Evolutionary conservation across 352 stramenopile species (phyloP).

Genomic region (Lagenidium giganteum): DNA sequence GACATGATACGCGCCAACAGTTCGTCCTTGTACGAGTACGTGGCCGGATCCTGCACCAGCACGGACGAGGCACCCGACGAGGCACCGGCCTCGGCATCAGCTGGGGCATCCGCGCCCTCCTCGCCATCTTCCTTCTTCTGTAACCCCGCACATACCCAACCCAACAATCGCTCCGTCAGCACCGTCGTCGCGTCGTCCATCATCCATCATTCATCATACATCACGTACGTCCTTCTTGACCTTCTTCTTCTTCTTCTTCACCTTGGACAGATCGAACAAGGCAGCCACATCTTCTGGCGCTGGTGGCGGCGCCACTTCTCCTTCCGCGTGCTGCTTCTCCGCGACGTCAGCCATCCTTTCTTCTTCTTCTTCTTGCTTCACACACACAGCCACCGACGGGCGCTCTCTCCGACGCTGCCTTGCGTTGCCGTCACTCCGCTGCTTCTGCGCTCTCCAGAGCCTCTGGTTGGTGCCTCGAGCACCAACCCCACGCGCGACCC

Average conservation of each 20-base stretch:
- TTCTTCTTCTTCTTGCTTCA: conserved; percentile 4
- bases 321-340: conserved; percentile 27
- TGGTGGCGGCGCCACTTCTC: conserved; percentile 37
- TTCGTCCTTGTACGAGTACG: conserved; percentile 95
- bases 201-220: conserved; percentile 16
- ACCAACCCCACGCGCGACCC: too few species aligned
- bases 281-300: conserved; percentile 82
- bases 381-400: too few species aligned
- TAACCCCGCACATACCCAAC: too few species aligned
- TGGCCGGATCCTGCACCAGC: conserved; percentile 83
- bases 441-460: too few species aligned
- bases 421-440: too few species aligned
- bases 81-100: conserved; percentile 25
- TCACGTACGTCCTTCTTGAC: conserved; percentile 72
- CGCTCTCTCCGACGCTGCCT: too few species aligned
- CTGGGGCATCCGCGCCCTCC: conserved; percentile 16
- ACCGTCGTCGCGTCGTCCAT: not conserved
- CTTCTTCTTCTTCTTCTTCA: conserved; percentile 93
- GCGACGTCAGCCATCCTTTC: conserved; percentile 49
- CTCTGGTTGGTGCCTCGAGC: too few species aligned
- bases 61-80: conserved; percentile 30
- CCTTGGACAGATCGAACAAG: conserved; percentile 88
- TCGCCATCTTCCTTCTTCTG: conserved; percentile 62
- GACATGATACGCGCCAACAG: conserved; percentile 93
- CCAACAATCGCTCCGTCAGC: too few species aligned